phyloP scores from a whole-genome alignment of 2,329 filamentous ascomycete species.

The Colletotrichum lindemuthianum region DNA sequence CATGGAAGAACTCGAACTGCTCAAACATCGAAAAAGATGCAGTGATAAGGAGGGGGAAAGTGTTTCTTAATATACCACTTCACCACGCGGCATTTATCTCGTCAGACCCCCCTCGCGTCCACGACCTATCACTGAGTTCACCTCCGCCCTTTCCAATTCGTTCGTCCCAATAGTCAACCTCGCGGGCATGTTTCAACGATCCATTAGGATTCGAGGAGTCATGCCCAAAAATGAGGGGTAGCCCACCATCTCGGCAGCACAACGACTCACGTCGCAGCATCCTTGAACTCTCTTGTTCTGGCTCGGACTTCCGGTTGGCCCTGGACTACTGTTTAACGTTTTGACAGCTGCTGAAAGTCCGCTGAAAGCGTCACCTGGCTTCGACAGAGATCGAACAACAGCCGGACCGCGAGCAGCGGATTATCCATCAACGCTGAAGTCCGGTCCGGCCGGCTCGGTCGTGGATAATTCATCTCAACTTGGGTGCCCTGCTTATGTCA shows the following conservation, averaged over 20 bases:
- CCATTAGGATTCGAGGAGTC: conserved; percentile 7
- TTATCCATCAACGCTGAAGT: no score
- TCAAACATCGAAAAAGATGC: background rate
- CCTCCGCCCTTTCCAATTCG: conserved; percentile 24
- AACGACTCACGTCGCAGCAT: conserved; percentile 11
- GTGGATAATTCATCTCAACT: no score
- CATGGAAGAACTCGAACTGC: background rate
- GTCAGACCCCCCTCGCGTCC: background rate
- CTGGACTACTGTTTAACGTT: background rate
- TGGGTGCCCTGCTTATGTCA: no score
- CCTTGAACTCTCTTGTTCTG: background rate
- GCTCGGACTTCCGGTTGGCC: conserved; percentile 20
- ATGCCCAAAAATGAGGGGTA: conserved; percentile 26
- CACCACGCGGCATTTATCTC: background rate
- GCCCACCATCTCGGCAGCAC: background rate
- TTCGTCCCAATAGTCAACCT: conserved; percentile 9
- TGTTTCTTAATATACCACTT: background rate
- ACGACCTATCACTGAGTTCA: conserved; percentile 1
- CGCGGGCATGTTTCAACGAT: conserved; percentile 18
- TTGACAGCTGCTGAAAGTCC: background rate
- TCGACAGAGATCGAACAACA: background rate
- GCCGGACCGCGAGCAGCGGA: no score
- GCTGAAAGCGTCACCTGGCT: background rate
- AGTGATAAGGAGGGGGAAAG: conserved; percentile 10
- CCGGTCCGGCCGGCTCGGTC: no score